phyloP scores from a whole-genome alignment of 805 yeast genomes.

The Clavispora asparagi region DNA sequence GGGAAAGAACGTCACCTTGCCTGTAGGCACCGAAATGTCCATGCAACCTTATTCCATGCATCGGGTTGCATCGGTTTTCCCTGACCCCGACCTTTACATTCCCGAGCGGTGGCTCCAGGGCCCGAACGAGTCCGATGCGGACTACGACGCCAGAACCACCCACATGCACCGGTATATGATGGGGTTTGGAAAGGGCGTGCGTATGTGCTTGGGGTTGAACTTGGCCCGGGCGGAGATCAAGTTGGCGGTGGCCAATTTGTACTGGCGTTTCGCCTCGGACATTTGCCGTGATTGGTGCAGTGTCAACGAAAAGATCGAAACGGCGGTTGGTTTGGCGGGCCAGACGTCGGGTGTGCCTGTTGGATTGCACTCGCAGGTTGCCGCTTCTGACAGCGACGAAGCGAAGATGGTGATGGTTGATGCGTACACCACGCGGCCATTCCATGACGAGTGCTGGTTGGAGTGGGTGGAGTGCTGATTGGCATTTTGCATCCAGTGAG shows the following conservation, averaged over 20 bases:
- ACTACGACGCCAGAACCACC: constrained; percentile 32
- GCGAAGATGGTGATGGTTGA: constrained; percentile 55
- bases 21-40: constrained; percentile 52
- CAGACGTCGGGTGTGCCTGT: constrained; percentile 4
- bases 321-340: constrained; percentile 13
- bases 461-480: constrained; percentile 27
- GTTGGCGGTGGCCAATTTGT: constrained; percentile 47
- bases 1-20: constrained; percentile 26
- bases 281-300: constrained; percentile 43
- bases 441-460: constrained; percentile 49
- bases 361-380: neutral
- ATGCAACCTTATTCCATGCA: constrained; percentile 66
- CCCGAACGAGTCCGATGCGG: constrained; percentile 25
- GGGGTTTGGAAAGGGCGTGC: constrained; percentile 68
- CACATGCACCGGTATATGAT: constrained; percentile 50
- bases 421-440: constrained; percentile 49
- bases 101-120: constrained; percentile 61
- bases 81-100: constrained; percentile 45
- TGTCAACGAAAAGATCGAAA: constrained; percentile 11
- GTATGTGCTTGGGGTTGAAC: constrained; percentile 74
- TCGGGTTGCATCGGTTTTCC: constrained; percentile 45
- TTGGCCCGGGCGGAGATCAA: constrained; percentile 65
- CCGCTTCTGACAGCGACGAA: constrained; percentile 27
- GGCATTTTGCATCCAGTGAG: too few species aligned
- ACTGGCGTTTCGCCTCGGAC: constrained; percentile 41